A percentile compares a stretch with the other conserved stretches of the same genome.
These are phyloP conservation scores for Orbilia blumenaviensis DNA, from an alignment of 2,329 filamentous ascomycete species.

Conservation along the genomic window DNA sequence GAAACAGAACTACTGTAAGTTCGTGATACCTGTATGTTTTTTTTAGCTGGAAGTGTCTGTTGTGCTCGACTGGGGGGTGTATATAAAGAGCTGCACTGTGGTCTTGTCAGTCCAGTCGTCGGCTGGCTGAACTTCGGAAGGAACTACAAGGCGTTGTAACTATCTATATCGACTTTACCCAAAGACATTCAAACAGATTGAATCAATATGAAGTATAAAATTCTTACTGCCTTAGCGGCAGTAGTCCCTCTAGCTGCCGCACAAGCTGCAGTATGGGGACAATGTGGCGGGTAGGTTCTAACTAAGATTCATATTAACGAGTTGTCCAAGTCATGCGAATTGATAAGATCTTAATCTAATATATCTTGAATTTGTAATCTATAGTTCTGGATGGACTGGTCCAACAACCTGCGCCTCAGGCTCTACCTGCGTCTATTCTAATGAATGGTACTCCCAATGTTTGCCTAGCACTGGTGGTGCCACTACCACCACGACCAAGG, in stretches of 20 bases:
- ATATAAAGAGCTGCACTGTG: no score
- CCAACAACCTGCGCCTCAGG: conserved; percentile 21
- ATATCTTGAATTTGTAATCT: neutral
- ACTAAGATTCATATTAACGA: neutral
- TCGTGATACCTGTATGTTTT: no score
- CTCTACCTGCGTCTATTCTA: conserved; percentile 2
- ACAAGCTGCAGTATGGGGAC: conserved; percentile 7
- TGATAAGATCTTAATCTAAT: no score
- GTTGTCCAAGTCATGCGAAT: neutral
- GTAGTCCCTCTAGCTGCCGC: neutral
- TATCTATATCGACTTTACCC: no score
- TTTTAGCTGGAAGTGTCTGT: no score
- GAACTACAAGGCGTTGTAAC: no score
- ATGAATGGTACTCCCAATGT: conserved; percentile 20
- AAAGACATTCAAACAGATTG: neutral
- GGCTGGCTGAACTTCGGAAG: no score
- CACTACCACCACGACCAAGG: neutral
- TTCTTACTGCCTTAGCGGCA: neutral
- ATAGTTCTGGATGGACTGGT: conserved; percentile 22
- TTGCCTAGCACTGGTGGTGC: neutral
- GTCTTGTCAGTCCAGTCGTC: no score
- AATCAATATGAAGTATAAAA: neutral
- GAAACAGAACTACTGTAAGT: no score
- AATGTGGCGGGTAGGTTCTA: conserved; percentile 28
- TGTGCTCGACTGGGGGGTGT: no score